Base-by-base conservation (phyloP, 2,329 filamentous ascomycete species). In the Fusarium fujikuroi region DNA sequence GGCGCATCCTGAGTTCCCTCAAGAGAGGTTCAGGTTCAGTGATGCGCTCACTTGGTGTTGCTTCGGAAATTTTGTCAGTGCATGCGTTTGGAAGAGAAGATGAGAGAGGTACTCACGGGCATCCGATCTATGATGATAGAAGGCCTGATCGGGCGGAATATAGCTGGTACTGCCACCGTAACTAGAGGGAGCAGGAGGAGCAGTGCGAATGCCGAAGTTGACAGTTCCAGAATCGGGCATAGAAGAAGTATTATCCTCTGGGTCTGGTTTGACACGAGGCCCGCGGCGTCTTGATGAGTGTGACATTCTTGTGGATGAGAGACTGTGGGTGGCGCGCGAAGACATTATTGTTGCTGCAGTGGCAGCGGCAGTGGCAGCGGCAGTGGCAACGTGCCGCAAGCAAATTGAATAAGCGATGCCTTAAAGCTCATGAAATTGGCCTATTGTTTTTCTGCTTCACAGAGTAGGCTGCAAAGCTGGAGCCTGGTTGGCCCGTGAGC, bases 21-120 rank as follows among this genome's bases (percentile, higher is more conserved):
- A 85, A 62, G 4, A 85, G 68, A 30, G 83, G 83, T 21, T 80
- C 81, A n/a, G 78, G 76, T n/a, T 83, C 82, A 9, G 74, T 76
- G 12, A 76, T 72, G 7, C 75, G 78, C 52, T 83, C 80, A 62
- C 82, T 84, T 58, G 82, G 82, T 28, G 83, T 78, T 21, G 83
- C 83, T 84, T 58, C 25, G n/a, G 16, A 39, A 28, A 37, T 23
- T 7, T 47, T 23, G 69, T 79, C 34, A 76, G 72, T 43, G 47
- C 28, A 11, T 43, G 19, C 10, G 43, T 10, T 49, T 44, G 10
- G 28, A 28, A n/a, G 25, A 23, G 23, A 21, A 34, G 37, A 28
- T 43, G 40, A 30, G 34, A 53, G 28, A 47, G 25, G 44, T 25
- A 82, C 83, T 79, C 67, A 83, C 83, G 83, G 37, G 83, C 83